Evolutionary conservation across 2,329 filamentous ascomycete species (phyloP).

Genomic region (Pleurostoma richardsiae): DNA sequence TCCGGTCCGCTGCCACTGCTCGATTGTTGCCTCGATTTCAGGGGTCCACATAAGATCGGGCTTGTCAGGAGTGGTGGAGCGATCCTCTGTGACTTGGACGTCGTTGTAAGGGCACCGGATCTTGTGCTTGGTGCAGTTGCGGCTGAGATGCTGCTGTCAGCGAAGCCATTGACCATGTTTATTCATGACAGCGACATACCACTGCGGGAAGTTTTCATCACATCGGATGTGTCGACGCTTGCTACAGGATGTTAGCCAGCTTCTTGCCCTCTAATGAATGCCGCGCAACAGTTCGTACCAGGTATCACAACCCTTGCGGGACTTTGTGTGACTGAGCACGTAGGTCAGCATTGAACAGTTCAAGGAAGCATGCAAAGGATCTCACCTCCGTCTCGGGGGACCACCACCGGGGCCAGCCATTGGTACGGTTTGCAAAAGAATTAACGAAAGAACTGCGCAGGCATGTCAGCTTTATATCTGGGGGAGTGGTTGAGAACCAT

Average conservation of each 20-base stretch:
- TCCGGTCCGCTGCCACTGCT: constrained; percentile 78
- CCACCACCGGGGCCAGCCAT: constrained; percentile 96
- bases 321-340: constrained; percentile 83
- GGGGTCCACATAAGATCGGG: constrained; percentile 79
- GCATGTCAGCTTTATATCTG: too few species aligned
- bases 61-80: constrained; percentile 56
- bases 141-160: constrained; percentile 46
- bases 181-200: constrained; percentile 48
- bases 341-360: not conserved
- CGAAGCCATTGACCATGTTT: not conserved
- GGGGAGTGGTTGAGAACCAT: not conserved
- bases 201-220: constrained; percentile 97
- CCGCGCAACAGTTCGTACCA: constrained; percentile 45
- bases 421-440: constrained; percentile 28
- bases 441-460: constrained; percentile 27
- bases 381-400: constrained; percentile 69
- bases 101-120: constrained; percentile 98
- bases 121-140: constrained; percentile 98
- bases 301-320: constrained; percentile 94
- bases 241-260: constrained; percentile 26
- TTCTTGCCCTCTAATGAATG: too few species aligned
- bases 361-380: constrained; percentile 8
- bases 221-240: constrained; percentile 96
- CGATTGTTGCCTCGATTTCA: constrained; percentile 75
- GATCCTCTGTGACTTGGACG: constrained; percentile 61